Percentiles rank a stretch among this genome's conserved stretches.
Conservation (phyloP, 768 basidiomycete genomes). For the Pleurotus salmoneostramineus region DNA sequence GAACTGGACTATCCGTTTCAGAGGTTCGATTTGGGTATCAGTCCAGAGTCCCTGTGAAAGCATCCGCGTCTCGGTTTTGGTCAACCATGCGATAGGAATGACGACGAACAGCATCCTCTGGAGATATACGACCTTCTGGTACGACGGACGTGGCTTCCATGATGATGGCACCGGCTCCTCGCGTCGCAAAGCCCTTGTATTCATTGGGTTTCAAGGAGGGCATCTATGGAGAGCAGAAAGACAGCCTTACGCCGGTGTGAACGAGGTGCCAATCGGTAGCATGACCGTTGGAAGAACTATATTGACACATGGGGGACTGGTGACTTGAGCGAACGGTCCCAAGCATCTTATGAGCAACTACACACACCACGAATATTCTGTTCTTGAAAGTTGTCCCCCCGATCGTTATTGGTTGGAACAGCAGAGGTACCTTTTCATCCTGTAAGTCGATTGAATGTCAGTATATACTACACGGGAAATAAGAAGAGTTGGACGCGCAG, state of each 20-base stretch:
- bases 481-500: conserved; percentile 7
- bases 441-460: too few species aligned
- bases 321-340: neutral
- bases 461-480: too few species aligned
- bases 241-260: conserved; percentile 53
- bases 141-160: conserved; percentile 75
- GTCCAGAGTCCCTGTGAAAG: conserved; percentile 59
- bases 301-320: conserved; percentile 81
- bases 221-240: neutral
- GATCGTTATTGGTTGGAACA: conserved; percentile 68
- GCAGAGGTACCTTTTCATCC: conserved; percentile 40
- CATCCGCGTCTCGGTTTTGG: neutral
- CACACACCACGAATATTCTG: conserved; percentile 66
- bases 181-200: conserved; percentile 56
- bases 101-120: conserved; percentile 60
- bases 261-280: conserved; percentile 84
- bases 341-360: too few species aligned
- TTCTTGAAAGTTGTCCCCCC: conserved; percentile 67
- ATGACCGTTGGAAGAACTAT: conserved; percentile 69
- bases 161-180: conserved; percentile 67
- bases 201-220: neutral
- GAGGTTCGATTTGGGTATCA: conserved; percentile 68
- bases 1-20: conserved; percentile 73
- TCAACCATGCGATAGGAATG: neutral
- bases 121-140: conserved; percentile 74